Evolutionary conservation across 345 rosid genomes (phyloP).

Genomic region (Eucalyptus marginata): DNA sequence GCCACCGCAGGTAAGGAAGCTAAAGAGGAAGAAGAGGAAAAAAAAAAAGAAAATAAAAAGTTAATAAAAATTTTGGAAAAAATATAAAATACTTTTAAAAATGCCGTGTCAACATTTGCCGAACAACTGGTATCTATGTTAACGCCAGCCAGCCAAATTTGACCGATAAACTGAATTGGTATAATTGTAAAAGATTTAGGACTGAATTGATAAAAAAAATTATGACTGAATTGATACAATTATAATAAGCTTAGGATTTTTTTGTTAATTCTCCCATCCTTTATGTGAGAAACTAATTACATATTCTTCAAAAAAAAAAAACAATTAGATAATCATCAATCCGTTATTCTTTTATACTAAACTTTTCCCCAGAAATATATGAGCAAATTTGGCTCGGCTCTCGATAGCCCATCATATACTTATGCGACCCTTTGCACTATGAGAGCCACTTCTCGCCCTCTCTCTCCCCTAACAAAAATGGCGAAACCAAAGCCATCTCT

Average conservation of each 20-base stretch:
- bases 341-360: background rate
- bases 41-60: no score
- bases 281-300: background rate
- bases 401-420: background rate
- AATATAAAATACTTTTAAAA: no score
- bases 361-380: background rate
- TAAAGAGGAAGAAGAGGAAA: no score
- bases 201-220: no score
- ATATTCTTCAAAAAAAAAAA: background rate
- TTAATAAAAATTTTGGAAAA: no score
- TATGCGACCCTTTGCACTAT: background rate
- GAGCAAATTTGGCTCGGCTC: background rate
- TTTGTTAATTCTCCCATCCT: background rate
- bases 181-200: no score
- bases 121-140: rapidly evolving
- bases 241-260: no score
- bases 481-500: background rate
- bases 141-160: rapidly evolving
- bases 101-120: rapidly evolving
- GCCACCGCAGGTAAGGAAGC: no score
- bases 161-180: rapidly evolving
- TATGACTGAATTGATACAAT: no score
- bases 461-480: background rate
- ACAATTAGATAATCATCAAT: background rate
- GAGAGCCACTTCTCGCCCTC: background rate